These are phyloP conservation scores for Colletotrichum camelliae DNA, from an alignment of 2,329 filamentous ascomycete species.

Conservation along the genomic window DNA sequence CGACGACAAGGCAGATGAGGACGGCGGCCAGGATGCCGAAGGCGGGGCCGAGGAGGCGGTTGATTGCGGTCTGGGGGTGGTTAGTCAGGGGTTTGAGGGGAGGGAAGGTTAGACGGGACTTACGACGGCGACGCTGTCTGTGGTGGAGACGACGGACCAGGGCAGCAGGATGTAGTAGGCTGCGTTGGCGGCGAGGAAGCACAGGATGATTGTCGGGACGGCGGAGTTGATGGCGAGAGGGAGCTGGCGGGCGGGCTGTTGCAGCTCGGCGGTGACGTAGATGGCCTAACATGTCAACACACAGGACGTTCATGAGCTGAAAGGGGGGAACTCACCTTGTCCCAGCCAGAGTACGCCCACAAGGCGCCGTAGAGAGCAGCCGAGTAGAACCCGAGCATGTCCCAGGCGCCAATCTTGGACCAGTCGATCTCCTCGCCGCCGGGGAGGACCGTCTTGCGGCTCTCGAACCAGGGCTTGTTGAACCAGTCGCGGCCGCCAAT, in stretches of 20 bases:
- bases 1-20: constrained; percentile 65
- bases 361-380: constrained; percentile 66
- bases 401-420: constrained; percentile 56
- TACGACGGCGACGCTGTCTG: constrained; percentile 68
- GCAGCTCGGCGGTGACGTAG: constrained; percentile 60
- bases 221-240: constrained; percentile 67
- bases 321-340: constrained; percentile 52
- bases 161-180: constrained; percentile 68
- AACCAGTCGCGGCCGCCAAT: constrained; percentile 57
- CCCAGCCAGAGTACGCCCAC: constrained; percentile 72
- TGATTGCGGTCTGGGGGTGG: constrained; percentile 55
- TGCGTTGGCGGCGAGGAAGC: constrained; percentile 65
- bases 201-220: constrained; percentile 62
- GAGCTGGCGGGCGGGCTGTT: constrained; percentile 55
- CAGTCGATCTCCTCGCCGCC: constrained; percentile 56
- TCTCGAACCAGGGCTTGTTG: constrained; percentile 59
- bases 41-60: constrained; percentile 55
- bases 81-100: constrained; percentile 3
- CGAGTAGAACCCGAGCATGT: constrained; percentile 63
- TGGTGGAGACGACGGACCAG: constrained; percentile 62
- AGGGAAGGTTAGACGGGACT: constrained; percentile 26
- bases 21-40: constrained; percentile 60
- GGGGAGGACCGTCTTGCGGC: constrained; percentile 52
- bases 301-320: neutral
- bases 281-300: too few species aligned